Evolutionary conservation across 2,329 filamentous ascomycete species (phyloP).

Genomic region (Canariomyces notabilis): DNA sequence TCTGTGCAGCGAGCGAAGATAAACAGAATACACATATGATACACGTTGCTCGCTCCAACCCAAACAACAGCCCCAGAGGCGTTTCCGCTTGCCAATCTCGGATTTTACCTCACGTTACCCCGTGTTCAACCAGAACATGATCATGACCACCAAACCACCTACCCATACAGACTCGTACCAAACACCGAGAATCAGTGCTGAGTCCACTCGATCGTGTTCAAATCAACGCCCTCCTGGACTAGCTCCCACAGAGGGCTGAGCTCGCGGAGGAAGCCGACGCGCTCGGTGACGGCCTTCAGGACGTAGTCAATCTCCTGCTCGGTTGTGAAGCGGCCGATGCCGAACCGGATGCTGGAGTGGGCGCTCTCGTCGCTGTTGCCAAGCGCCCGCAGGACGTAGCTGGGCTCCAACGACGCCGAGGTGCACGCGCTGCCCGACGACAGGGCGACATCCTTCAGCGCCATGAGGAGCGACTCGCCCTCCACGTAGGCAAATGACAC

Average conservation of each 20-base stretch:
- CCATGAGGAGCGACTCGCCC: constrained; percentile 96
- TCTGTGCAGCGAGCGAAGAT: constrained; percentile 16
- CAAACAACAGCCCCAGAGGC: neutral
- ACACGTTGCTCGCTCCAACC: constrained; percentile 12
- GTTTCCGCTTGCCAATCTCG: neutral
- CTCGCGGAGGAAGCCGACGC: constrained; percentile 89
- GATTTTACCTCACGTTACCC: neutral
- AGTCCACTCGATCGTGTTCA: constrained; percentile 97
- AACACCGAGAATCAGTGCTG: constrained; percentile 62
- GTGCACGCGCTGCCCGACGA: constrained; percentile 97
- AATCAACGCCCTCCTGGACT: constrained; percentile 91
- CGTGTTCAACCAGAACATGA: neutral
- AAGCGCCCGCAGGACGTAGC: constrained; percentile 88
- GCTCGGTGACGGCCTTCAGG: constrained; percentile 83
- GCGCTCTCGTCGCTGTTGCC: constrained; percentile 97
- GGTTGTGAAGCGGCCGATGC: constrained; percentile 94
- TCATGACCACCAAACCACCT: neutral
- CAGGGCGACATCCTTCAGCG: constrained; percentile 92
- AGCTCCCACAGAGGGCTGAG: constrained; percentile 95
- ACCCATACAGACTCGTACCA: neutral
- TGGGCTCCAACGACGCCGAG: constrained; percentile 91
- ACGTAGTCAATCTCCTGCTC: constrained; percentile 96
- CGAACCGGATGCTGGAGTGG: constrained; percentile 95
- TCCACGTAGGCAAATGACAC: constrained; percentile 98
- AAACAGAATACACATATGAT: constrained; percentile 15